Conservation (phyloP, 164 flowering plant genomes). For the Sedum album region DNA sequence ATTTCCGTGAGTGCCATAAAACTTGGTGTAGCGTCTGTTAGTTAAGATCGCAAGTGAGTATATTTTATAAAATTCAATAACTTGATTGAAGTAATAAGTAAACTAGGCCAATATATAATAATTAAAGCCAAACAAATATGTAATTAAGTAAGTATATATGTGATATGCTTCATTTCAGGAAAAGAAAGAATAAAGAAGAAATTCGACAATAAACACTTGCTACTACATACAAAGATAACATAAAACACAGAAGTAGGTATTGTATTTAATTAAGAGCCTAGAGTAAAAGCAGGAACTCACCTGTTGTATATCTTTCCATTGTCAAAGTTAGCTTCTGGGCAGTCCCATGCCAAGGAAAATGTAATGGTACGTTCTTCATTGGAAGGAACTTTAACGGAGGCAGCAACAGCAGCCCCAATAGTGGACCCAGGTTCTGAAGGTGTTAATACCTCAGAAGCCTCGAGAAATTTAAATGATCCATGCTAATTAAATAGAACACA, state of each 20-base stretch:
- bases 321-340: slow-evolving; percentile 63
- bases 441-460: slow-evolving; percentile 24
- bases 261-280: too few relatives aligned
- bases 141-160: too few relatives aligned
- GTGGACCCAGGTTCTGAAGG: slow-evolving; percentile 71
- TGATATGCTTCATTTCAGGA: too few relatives aligned
- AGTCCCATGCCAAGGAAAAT: slow-evolving; percentile 88
- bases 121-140: too few relatives aligned
- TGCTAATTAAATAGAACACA: slow-evolving; percentile 31
- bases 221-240: too few relatives aligned
- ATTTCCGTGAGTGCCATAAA: slow-evolving; percentile 61
- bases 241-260: too few relatives aligned
- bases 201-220: too few relatives aligned
- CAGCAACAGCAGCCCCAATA: slow-evolving; percentile 83
- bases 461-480: slow-evolving; percentile 64
- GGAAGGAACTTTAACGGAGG: slow-evolving; percentile 55
- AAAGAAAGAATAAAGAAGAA: not conserved
- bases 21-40: slow-evolving; percentile 92
- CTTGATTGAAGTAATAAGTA: too few relatives aligned
- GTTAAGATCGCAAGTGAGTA: not conserved
- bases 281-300: slow-evolving; percentile 18
- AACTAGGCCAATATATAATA: too few relatives aligned
- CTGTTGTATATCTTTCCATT: slow-evolving; percentile 68
- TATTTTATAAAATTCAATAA: too few relatives aligned
- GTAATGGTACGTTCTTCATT: slow-evolving; percentile 44